Evolutionary conservation across 2,329 filamentous ascomycete genomes (phyloP), one percentile per base, ranked within the genome.

Genomic region (Colletotrichum viniferum): DNA sequence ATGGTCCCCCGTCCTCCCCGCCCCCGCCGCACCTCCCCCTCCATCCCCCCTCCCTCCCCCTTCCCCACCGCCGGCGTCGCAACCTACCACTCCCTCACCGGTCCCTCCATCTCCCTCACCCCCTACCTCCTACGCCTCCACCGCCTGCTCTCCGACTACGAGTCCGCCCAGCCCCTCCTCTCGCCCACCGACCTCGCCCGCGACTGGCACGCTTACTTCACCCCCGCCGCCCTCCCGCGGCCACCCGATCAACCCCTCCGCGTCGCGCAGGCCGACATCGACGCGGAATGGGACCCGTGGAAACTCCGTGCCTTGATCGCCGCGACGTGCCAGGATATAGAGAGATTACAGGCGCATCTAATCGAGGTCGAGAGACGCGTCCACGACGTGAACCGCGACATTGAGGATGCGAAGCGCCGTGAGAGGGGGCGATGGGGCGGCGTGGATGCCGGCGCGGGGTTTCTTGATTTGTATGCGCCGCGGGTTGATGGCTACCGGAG

Each of bases 291-390:
- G 64, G 80, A 81, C 43, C 64, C 81, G 4, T 77, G 78, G 5
- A 69, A 77, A 58, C 65, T 79, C 14, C 71, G 64, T 30, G 73
- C 78, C 64, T 78, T 76, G 8, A 71, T 76, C 4, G 28, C 73
- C 21, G 84, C 83, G 55, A 87, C 85, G 74, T 91, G 88, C 81
- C 89, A 91, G 77, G 90, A 88, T 78, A 94, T 94, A 85, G 94
- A 93, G 81, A 89, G 98, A 71, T 90, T 98, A 79, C 92, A 98
- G 71, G 96, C 98, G 84, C 94, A 92, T 76, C 98, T 96, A n/a
- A 5, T 52, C 24, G 78, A 82, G 1, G 80, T 83, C 7, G 82
- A 85, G 43, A 38, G 62, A 4, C 34, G 21, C 5, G 48, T 58
- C 1, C 83, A 86, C 13, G 86, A 89, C 1, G 87, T 89, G 2